A percentile compares a stretch with the other conserved stretches of the same genome.
Conservation (phyloP, 345 rosid genomes). For the Triadica sebifera region DNA sequence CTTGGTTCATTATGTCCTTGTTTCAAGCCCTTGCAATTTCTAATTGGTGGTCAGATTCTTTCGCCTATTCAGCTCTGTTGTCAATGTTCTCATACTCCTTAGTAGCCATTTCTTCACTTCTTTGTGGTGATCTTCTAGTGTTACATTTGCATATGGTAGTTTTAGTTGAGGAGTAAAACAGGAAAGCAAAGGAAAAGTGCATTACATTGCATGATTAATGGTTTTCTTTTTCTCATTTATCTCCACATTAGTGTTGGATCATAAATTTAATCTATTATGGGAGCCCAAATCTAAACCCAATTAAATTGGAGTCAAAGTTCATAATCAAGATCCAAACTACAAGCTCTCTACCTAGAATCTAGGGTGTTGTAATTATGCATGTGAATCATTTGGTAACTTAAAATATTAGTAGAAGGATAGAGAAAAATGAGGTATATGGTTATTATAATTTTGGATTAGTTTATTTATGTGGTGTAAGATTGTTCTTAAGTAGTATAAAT, state of each 20-base stretch:
- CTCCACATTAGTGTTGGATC: constrained; percentile 1
- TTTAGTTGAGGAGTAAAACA: neutral
- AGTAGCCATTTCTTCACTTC: neutral
- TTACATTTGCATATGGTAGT: neutral
- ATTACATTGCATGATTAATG: neutral
- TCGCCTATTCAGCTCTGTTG: neutral
- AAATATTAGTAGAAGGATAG: too few relatives aligned
- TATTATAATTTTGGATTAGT: too few relatives aligned
- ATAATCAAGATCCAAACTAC: too few relatives aligned
- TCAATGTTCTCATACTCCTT: neutral
- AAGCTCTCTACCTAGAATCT: too few relatives aligned
- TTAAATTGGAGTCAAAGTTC: too few relatives aligned
- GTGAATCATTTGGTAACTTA: too few relatives aligned
- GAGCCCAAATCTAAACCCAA: too few relatives aligned
- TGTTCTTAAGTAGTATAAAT: too few relatives aligned
- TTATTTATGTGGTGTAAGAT: too few relatives aligned
- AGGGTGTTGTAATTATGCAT: too few relatives aligned
- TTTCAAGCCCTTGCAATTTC: neutral
- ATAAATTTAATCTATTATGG: too few relatives aligned
- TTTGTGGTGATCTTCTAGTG: neutral
- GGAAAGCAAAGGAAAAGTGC: neutral
- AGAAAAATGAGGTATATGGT: too few relatives aligned
- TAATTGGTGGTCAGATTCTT: neutral
- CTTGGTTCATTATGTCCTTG: neutral
- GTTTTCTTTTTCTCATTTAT: neutral